Base-by-base conservation (phyloP, 805 yeast species). In the Hanseniaspora valbyensis region DNA sequence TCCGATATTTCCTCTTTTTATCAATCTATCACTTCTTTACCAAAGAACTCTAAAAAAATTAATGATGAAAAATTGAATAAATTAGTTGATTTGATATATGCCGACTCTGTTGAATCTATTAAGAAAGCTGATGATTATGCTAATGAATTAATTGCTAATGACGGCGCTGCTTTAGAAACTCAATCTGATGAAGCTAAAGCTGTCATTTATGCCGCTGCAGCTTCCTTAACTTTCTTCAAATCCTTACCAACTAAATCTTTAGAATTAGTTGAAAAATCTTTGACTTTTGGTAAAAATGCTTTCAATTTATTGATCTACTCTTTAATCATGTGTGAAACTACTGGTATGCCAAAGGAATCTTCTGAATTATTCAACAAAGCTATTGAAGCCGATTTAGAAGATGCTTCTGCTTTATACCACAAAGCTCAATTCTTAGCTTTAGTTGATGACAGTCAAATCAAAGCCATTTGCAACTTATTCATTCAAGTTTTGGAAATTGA, bases 321-420 rank as follows among this genome's bases (percentile, higher is more conserved):
- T 40, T 73, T 87, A 60, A 76, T 88, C 57, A 74, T 76, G 63
- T 89, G 95, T 56, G 98, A 92, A 69, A 76, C 76, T 58, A 80
- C 82, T 54, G 81, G 76, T 55, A 80, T 94, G 44, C 69, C 71
- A 44, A 26, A 18, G 12, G 50, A 51, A 36, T 68, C 69, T 49
- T 89, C 84, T 61, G 66, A 69, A 42, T 83, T 81, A 66, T 88
- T 92, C 61, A 76, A 77, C 48, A 69, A 72, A 49, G 97, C 96
- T 19, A 71, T 79, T 54, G 69, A 72, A 53, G 62, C 83, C 54
- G 81, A 85, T 61, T 78, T 90, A 44, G 69, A 76, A 22, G 77
- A 80, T 60, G 80, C 92, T 30, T 95, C 92, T 62, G 77, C 83
- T 57, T 85, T 81, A 72, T 92, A 92, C 73, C 98, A 92, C 69